These are phyloP conservation scores for Neofusicoccum umdonicola DNA, from an alignment of 2,329 filamentous ascomycete species.

Conservation along the genomic window DNA sequence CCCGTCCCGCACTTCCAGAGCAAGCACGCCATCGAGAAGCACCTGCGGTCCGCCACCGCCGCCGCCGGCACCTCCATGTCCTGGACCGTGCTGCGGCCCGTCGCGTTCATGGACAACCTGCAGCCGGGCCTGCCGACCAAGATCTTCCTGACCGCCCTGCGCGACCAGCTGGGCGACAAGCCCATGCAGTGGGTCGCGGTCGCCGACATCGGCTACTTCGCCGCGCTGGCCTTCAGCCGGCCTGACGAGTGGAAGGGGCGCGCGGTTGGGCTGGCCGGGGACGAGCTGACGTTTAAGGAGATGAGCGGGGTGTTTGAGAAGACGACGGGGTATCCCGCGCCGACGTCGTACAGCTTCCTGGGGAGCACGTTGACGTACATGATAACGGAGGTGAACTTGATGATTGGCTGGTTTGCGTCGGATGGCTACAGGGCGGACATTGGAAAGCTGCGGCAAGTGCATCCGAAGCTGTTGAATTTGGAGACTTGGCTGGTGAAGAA, in stretches of 20 bases:
- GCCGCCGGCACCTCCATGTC: slow-evolving; percentile 47
- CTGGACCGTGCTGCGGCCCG: slow-evolving; percentile 62
- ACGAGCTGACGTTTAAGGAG: slow-evolving; percentile 50
- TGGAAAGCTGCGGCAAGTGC: slow-evolving; percentile 37
- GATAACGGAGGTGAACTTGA: slow-evolving; percentile 45
- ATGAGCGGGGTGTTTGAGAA: slow-evolving; percentile 47
- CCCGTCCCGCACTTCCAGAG: slow-evolving; percentile 60
- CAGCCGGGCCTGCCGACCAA: slow-evolving; percentile 47
- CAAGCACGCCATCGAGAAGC: slow-evolving; percentile 62
- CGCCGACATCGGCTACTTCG: slow-evolving; percentile 54
- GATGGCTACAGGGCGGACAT: slow-evolving; percentile 51
- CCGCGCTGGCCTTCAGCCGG: slow-evolving; percentile 48
- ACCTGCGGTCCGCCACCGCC: slow-evolving; percentile 52
- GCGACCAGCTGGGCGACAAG: slow-evolving; percentile 42
- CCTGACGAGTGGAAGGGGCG: slow-evolving; percentile 42
- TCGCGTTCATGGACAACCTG: slow-evolving; percentile 63
- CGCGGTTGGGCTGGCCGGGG: slow-evolving; percentile 52
- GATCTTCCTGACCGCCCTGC: slow-evolving; percentile 48
- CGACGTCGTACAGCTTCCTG: slow-evolving; percentile 43
- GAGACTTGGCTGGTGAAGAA: slow-evolving; percentile 49
- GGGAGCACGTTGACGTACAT: slow-evolving; percentile 40
- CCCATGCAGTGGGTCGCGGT: slow-evolving; percentile 40
- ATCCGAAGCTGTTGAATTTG: slow-evolving; percentile 49
- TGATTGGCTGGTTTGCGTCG: slow-evolving; percentile 53
- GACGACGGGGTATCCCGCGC: slow-evolving; percentile 45